Base-by-base conservation (phyloP, 1,284 basidiomycete genomes). In the Peniophora sp. region DNA sequence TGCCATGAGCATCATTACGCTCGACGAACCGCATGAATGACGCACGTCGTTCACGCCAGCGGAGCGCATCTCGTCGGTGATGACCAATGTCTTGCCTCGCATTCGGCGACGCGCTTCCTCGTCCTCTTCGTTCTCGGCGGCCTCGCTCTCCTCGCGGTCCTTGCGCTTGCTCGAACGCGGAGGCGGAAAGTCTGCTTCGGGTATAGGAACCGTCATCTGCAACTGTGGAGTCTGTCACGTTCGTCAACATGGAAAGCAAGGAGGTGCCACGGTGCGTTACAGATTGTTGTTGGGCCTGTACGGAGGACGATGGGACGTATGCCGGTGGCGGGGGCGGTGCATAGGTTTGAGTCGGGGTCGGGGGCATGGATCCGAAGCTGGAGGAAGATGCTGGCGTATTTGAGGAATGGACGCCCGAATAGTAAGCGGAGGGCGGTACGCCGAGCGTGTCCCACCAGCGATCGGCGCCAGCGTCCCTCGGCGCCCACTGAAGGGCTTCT, bases 21-120 rank as follows among this genome's bases (percentile, higher is more conserved):
- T 17, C 16, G 38, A 16, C 38, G n/a, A 8, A 20, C n/a, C 38
- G 38, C n/a, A 17, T 20, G 19, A 41, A 41, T n/a, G n/a, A 45
- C 44, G 44, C 23, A 45, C 44, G n/a, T 45, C 44, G 23, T 45
- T 45, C 44, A 45, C 20, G 20, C 44, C 44, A 20, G 44, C 44
- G 20, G 19, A n/a, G 20, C 16, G 23, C 44, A 45, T 45, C 23
- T 45, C 44, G 44, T n/a, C 12, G 20, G 44, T 45, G 14, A 45
- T 45, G 44, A 45, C 23, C n/a, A 45, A 22, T n/a, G 44, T 45
- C 23, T 45, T 45, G 44, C 44, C 44, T 9, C 22, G 16, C n/a
- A 22, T 16, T 24, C 22, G 16, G 20, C 44, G 44, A 5, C n/a
- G 44, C 19, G 20, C 20, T 9, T 45, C 44, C 10, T 24, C 44